Conservation (phyloP, 306 rosid species). For the Medicago arabica region DNA sequence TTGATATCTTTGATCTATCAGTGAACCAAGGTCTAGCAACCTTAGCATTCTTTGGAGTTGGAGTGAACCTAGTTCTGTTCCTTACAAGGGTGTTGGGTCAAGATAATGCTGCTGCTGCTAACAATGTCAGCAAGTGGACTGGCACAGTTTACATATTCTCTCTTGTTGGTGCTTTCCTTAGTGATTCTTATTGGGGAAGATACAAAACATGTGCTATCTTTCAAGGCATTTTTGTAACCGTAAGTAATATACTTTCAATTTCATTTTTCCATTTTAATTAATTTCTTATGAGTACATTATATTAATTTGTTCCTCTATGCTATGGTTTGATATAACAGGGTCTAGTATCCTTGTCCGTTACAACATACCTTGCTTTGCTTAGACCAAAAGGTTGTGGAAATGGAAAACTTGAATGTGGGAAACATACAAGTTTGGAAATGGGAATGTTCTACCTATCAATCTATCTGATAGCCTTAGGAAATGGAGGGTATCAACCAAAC, state of each 20-base stretch:
- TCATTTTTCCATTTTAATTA: background rate
- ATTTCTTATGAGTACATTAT: background rate
- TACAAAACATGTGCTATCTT: constrained; percentile 60
- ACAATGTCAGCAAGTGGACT: constrained; percentile 62
- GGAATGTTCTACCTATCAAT: constrained; percentile 62
- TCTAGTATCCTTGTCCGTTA: constrained; percentile 62
- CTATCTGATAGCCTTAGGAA: constrained; percentile 67
- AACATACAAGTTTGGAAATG: constrained; percentile 50
- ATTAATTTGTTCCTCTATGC: background rate
- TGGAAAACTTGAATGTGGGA: constrained; percentile 41
- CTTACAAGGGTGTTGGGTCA: constrained; percentile 58
- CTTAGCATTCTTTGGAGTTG: constrained; percentile 63
- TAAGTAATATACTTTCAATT: constrained; percentile 45
- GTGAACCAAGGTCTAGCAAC: constrained; percentile 68
- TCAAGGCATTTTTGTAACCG: constrained; percentile 72
- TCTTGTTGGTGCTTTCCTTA: constrained; percentile 62
- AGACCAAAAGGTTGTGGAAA: constrained; percentile 88
- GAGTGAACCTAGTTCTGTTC: constrained; percentile 65
- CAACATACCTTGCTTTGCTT: constrained; percentile 71
- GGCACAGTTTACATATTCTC: constrained; percentile 65
- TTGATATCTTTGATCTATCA: constrained; percentile 30
- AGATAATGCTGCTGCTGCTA: constrained; percentile 64
- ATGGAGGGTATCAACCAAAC: constrained; percentile 70
- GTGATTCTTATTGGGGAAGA: constrained; percentile 71
- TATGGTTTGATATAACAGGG: constrained; percentile 61